These are phyloP conservation scores for Rhizoctonia solani DNA, from an alignment of 1,284 basidiomycete genomes.

Conservation along the genomic window DNA sequence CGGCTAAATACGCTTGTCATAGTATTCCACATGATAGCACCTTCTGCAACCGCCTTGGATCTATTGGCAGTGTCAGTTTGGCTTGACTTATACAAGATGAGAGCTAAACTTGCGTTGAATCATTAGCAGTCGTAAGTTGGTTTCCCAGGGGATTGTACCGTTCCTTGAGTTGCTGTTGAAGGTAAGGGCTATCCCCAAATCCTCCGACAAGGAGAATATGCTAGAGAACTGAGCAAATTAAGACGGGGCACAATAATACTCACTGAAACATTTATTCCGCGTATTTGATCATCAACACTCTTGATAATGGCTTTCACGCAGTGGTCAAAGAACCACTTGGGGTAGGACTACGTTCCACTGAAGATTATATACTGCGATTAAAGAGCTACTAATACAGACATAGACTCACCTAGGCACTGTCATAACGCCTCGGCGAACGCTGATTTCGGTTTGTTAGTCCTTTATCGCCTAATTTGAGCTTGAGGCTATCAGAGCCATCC, in stretches of 20 bases:
- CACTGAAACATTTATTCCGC: neutral
- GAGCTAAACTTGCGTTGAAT: slow-evolving; percentile 3
- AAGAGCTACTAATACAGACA: too few species aligned
- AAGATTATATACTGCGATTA: too few species aligned
- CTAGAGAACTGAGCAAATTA: neutral
- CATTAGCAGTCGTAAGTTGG: slow-evolving; percentile 2
- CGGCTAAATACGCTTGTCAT: slow-evolving; percentile 29
- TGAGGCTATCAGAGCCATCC: neutral
- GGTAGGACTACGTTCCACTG: neutral
- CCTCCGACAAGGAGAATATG: slow-evolving; percentile 33
- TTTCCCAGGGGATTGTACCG: neutral
- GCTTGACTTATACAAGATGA: neutral
- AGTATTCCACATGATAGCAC: slow-evolving; percentile 34
- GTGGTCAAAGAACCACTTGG: slow-evolving; percentile 9
- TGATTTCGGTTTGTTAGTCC: neutral
- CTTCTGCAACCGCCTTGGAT: slow-evolving; percentile 36
- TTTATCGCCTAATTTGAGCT: neutral
- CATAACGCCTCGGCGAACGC: slow-evolving; percentile 8
- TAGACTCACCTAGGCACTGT: too few species aligned
- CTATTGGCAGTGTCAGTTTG: neutral
- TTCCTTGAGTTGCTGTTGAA: slow-evolving; percentile 3
- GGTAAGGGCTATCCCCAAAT: slow-evolving; percentile 33
- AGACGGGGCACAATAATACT: neutral
- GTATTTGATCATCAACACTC: neutral
- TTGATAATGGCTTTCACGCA: neutral